Conservation (phyloP, 2,329 filamentous ascomycete species). For the Colletotrichum spaethianum region DNA sequence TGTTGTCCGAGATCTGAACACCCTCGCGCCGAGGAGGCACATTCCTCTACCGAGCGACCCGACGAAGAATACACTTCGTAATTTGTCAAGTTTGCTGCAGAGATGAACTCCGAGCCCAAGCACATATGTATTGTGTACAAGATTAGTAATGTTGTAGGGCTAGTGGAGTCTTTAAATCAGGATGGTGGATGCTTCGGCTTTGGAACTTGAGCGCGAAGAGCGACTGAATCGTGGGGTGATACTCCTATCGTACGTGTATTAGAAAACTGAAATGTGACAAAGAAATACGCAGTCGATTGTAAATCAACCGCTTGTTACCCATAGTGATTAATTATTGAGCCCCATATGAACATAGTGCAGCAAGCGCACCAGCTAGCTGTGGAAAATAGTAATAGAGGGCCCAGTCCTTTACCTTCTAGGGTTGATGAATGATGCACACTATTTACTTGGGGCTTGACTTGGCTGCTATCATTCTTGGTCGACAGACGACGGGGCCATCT, state of each 20-base stretch:
- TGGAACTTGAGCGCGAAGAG: slow-evolving; percentile 13
- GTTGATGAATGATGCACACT: neutral
- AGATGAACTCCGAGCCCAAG: neutral
- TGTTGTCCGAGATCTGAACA: neutral
- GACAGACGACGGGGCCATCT: no score
- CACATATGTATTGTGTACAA: neutral
- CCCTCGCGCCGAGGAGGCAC: no score
- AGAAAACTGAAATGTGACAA: no score
- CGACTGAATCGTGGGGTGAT: neutral
- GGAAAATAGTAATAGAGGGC: neutral
- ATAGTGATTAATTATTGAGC: neutral
- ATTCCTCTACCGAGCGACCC: neutral
- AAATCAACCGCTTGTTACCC: neutral
- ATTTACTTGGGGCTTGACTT: no score
- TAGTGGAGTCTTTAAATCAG: neutral
- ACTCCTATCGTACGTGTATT: no score
- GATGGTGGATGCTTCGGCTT: neutral
- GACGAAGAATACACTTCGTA: no score
- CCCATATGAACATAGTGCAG: neutral
- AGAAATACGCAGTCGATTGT: no score
- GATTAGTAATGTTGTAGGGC: neutral
- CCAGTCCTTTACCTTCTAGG: neutral
- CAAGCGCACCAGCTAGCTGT: neutral
- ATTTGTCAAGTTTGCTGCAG: neutral
- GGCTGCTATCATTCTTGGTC: no score